phyloP scores from a whole-genome alignment of 352 stramenopile genomes.

The Blastocystis sp. region DNA sequence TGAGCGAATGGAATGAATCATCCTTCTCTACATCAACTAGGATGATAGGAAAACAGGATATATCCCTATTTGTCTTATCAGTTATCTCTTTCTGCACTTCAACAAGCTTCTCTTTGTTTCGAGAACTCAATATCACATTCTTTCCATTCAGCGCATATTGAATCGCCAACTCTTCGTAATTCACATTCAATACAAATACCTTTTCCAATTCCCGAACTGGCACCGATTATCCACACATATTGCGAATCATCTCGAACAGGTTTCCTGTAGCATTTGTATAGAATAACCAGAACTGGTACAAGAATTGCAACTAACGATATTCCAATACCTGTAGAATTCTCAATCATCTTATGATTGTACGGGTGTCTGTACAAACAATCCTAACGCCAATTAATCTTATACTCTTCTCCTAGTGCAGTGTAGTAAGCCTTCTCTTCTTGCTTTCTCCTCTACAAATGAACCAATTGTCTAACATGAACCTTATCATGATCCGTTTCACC shows the following conservation, averaged over 20 bases:
- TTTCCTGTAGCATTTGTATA: neutral
- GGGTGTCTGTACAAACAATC: conserved; percentile 31
- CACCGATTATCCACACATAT: conserved; percentile 55
- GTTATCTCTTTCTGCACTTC: conserved; percentile 4
- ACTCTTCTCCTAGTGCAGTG: conserved; percentile 46
- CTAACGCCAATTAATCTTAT: conserved; percentile 56
- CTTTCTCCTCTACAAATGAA: neutral
- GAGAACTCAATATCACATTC: conserved; percentile 60
- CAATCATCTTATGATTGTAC: neutral
- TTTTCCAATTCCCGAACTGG: conserved; percentile 62
- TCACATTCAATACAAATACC: neutral
- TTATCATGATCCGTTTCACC: conserved; percentile 55
- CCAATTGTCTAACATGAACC: neutral
- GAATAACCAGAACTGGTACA: neutral
- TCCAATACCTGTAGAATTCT: neutral
- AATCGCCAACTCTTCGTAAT: conserved; percentile 20
- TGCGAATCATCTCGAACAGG: neutral
- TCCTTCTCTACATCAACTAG: conserved; percentile 56
- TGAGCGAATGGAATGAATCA: neutral
- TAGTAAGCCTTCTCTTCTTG: conserved; percentile 26
- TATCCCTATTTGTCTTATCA: neutral
- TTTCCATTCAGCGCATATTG: conserved; percentile 31
- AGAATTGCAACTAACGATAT: neutral
- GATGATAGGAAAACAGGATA: conserved; percentile 6
- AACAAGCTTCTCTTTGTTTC: neutral